Evolutionary conservation across 371 early-diverging fungal genomes (phyloP).

Genomic region (Enterospora canceri): DNA sequence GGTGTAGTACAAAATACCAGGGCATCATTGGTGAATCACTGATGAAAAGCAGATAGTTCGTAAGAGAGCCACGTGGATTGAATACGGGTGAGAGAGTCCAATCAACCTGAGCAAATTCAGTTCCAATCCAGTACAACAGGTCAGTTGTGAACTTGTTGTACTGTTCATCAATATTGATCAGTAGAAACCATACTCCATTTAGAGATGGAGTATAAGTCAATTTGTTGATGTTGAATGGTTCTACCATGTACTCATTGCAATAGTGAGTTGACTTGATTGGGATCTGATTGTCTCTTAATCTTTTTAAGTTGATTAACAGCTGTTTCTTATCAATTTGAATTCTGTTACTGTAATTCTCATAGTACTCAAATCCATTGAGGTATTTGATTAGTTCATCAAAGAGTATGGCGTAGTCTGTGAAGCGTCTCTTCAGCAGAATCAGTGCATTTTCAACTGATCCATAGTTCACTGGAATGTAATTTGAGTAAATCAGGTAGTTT

Average conservation of each 20-base stretch:
- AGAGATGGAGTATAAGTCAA: background rate
- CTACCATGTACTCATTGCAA: too few relatives aligned
- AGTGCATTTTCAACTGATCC: background rate
- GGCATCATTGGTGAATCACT: background rate
- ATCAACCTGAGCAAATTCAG: background rate
- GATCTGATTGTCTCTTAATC: too few relatives aligned
- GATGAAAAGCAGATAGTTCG: slow-evolving; percentile 5
- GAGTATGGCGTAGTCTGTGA: background rate
- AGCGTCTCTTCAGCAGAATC: background rate
- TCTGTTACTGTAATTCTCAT: too few relatives aligned
- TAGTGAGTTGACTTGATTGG: too few relatives aligned
- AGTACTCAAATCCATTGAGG: too few relatives aligned
- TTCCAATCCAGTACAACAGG: background rate
- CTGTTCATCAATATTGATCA: background rate
- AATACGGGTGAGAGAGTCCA: background rate
- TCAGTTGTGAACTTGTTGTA: background rate
- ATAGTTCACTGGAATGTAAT: background rate
- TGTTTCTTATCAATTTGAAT: too few relatives aligned
- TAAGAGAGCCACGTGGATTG: background rate
- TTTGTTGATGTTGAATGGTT: too few relatives aligned
- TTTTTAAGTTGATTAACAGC: too few relatives aligned
- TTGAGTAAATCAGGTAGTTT: background rate
- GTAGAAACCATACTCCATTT: background rate
- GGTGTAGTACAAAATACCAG: background rate
- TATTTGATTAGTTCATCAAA: too few relatives aligned